Evolutionary conservation across 306 rosid species (phyloP).

Genomic region (Cucurbita pepo): DNA sequence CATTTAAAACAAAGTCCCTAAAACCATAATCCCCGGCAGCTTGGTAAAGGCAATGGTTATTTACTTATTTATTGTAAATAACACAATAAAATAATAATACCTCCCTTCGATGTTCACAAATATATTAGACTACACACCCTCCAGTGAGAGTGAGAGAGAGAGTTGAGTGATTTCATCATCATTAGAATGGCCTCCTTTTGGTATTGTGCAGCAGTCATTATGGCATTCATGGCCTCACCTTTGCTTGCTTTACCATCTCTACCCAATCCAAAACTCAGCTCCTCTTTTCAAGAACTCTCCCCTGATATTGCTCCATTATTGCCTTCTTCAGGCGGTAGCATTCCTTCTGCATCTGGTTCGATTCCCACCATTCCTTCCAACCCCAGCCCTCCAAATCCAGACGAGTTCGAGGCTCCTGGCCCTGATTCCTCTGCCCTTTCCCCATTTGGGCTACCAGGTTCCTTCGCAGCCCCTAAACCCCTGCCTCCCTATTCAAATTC

Average conservation of each 20-base stretch:
- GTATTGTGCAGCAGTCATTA: constrained; percentile 24
- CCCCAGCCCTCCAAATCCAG: constrained; percentile 86
- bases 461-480: constrained; percentile 24
- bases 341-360: constrained; percentile 43
- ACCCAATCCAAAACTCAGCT: constrained; percentile 9
- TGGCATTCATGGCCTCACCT: constrained; percentile 33
- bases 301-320: constrained; percentile 80
- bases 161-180: constrained; percentile 19
- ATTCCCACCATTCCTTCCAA: constrained; percentile 83
- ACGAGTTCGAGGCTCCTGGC: constrained; percentile 29
- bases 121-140: neutral
- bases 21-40: neutral
- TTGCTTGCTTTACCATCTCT: constrained; percentile 20
- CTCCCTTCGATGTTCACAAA: too few relatives aligned
- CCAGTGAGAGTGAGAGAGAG: neutral
- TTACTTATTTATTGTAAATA: neutral
- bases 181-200: constrained; percentile 49
- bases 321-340: constrained; percentile 60
- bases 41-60: neutral
- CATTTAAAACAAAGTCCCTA: constrained; percentile 17
- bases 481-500: constrained; percentile 7
- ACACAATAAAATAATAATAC: too few relatives aligned
- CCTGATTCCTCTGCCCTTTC: constrained; percentile 41
- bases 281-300: constrained; percentile 39
- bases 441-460: constrained; percentile 39